Percentiles rank a stretch among this genome's conserved stretches.
phyloP scores from a whole-genome alignment of 306 rosid genomes.

The Vigna hirtella region DNA sequence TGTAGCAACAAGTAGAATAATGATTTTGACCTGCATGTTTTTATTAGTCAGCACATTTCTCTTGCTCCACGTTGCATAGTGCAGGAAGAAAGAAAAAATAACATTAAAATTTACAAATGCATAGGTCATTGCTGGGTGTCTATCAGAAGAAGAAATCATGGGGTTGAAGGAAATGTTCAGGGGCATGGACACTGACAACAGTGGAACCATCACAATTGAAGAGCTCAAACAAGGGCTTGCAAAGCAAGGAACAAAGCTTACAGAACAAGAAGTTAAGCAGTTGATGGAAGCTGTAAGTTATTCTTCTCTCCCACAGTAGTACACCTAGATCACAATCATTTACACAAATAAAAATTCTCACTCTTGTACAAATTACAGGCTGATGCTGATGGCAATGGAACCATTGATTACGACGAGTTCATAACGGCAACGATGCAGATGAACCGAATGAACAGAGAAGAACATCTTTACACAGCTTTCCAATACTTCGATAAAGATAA shows the following conservation, averaged over 20 bases:
- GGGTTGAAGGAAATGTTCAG: conserved; percentile 91
- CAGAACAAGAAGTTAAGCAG: conserved; percentile 84
- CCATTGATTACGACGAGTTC: conserved; percentile 93
- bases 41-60: neutral
- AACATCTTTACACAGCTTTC: conserved; percentile 95
- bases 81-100: neutral
- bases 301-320: neutral
- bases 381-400: conserved; percentile 95
- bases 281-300: conserved; percentile 84
- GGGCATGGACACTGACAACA: conserved; percentile 84
- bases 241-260: conserved; percentile 78
- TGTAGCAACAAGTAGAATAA: neutral
- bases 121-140: conserved; percentile 90
- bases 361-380: conserved; percentile 58
- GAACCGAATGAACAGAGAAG: conserved; percentile 95
- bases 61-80: neutral
- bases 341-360: neutral
- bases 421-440: conserved; percentile 96
- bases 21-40: too few species aligned
- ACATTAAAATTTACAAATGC: conserved; percentile 9
- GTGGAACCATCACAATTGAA: conserved; percentile 92
- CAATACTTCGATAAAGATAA: conserved; percentile 90
- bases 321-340: neutral
- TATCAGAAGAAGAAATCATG: conserved; percentile 93
- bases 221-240: conserved; percentile 92